These are phyloP conservation scores for Irpex lacteus DNA, from an alignment of 1,284 basidiomycete genomes.

Conservation along the genomic window DNA sequence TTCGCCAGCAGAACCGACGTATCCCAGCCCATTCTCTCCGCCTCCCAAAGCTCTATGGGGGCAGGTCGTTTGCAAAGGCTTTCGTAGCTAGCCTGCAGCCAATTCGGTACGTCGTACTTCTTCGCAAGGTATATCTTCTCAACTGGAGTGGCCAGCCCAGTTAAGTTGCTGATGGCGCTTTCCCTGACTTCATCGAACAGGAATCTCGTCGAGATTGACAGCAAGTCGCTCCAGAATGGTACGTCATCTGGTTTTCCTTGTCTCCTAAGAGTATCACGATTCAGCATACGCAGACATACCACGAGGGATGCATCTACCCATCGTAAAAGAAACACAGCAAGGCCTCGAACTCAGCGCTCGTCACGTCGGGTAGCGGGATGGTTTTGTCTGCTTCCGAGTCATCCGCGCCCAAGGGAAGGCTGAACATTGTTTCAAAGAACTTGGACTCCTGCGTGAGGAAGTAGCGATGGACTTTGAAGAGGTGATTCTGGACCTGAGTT, in stretches of 20 bases:
- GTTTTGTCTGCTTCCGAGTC: not conserved
- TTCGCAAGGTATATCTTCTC: conserved; percentile 35
- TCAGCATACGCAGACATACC: not conserved
- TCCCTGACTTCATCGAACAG: conserved; percentile 31
- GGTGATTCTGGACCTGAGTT: not conserved
- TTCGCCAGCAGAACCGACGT: not conserved
- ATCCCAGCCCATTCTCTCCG: not conserved
- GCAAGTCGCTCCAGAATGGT: conserved; percentile 30
- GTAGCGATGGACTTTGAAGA: not conserved
- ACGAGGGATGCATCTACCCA: not conserved
- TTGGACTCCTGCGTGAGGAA: not conserved
- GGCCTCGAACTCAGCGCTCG: not conserved
- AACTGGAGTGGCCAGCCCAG: conserved; percentile 23
- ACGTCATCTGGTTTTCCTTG: conserved; percentile 19
- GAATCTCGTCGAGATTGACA: conserved; percentile 33
- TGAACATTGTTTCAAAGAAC: not conserved
- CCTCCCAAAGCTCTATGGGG: not conserved
- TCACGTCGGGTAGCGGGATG: not conserved
- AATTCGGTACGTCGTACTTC: conserved; percentile 34
- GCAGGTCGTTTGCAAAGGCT: conserved; percentile 28
- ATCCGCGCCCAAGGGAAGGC: not conserved
- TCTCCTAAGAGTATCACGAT: not conserved
- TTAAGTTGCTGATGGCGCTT: conserved; percentile 27
- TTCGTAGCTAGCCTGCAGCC: conserved; percentile 38
- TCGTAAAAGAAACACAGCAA: not conserved